Percentiles rank a stretch among this genome's conserved stretches.
phyloP scores from a whole-genome alignment of 495 filamentous ascomycete species.

The Aspergillus incahuasiensis region DNA sequence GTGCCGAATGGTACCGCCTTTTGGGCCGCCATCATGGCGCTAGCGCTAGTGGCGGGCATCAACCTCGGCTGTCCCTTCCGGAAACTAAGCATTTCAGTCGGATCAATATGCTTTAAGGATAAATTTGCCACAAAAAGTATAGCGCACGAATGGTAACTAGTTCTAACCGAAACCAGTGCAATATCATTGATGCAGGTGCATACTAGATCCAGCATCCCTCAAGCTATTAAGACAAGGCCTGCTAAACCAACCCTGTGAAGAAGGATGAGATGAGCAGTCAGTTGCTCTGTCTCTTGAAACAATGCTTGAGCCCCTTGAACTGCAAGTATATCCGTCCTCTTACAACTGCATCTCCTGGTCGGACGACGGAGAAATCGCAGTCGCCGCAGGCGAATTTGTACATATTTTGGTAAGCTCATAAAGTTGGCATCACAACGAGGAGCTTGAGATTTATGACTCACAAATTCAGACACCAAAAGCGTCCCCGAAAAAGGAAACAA shows the following conservation, averaged over 20 bases:
- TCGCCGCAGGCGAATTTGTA: constrained; percentile 55
- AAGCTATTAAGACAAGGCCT: neutral
- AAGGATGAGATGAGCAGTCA: neutral
- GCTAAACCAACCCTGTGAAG: too few species aligned
- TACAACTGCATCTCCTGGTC: constrained; percentile 59
- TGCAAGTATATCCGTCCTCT: constrained; percentile 38
- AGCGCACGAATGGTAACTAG: neutral
- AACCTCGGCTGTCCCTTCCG: too few species aligned
- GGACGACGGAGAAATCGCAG: constrained; percentile 55
- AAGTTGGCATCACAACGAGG: too few species aligned
- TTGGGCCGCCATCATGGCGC: too few species aligned
- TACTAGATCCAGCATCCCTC: neutral
- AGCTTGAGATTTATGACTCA: neutral
- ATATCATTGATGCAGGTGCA: neutral
- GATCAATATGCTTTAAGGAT: neutral
- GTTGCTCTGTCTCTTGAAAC: neutral
- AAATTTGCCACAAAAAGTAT: too few species aligned
- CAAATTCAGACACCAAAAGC: constrained; percentile 26
- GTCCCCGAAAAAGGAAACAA: constrained; percentile 4
- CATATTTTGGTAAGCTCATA: constrained; percentile 44
- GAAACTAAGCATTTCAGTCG: too few species aligned
- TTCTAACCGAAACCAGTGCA: neutral
- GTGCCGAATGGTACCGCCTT: too few species aligned
- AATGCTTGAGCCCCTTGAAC: constrained; percentile 34
- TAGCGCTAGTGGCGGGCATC: too few species aligned